phyloP scores from a whole-genome alignment of 2,329 filamentous ascomycete species.

The Fusarium tupiense region DNA sequence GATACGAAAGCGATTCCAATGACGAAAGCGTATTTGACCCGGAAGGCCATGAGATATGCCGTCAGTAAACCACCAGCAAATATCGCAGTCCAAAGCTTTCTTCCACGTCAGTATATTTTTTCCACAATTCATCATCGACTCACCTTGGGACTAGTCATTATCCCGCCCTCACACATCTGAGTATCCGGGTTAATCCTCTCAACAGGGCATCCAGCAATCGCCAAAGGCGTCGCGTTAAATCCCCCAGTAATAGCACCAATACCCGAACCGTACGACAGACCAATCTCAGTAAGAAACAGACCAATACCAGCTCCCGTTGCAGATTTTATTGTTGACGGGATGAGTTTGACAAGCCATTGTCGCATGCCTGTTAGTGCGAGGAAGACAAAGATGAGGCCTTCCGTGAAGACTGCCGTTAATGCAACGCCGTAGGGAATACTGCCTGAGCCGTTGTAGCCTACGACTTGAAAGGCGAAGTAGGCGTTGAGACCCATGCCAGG shows the following conservation, averaged over 20 bases:
- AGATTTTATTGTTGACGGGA: conserved; percentile 82
- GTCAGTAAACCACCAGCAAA: conserved; percentile 82
- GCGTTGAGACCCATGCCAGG: conserved; percentile 71
- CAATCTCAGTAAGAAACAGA: conserved; percentile 76
- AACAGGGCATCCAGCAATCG: conserved; percentile 72
- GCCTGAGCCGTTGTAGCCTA: conserved; percentile 78
- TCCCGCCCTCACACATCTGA: conserved; percentile 32
- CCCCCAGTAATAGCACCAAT: conserved; percentile 78
- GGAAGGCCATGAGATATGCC: conserved; percentile 79
- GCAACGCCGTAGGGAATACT: conserved; percentile 76
- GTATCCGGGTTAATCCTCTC: conserved; percentile 23
- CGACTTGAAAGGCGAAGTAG: conserved; percentile 76
- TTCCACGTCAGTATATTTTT: background rate
- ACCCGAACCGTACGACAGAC: conserved; percentile 77
- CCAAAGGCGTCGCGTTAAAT: conserved; percentile 66
- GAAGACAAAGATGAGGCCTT: conserved; percentile 80
- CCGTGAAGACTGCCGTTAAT: conserved; percentile 82
- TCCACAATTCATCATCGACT: rapidly evolving
- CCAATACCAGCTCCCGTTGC: conserved; percentile 84
- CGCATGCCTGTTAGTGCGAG: conserved; percentile 81
- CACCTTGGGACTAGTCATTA: conserved; percentile 37
- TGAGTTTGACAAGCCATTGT: conserved; percentile 82
- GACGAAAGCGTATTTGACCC: conserved; percentile 83
- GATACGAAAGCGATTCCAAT: conserved; percentile 80
- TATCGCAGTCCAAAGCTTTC: conserved; percentile 77